Evolutionary conservation across 2,329 filamentous ascomycete genomes (phyloP), one percentile per base, ranked within the genome.

Genomic region (Coleophoma crateriformis): DNA sequence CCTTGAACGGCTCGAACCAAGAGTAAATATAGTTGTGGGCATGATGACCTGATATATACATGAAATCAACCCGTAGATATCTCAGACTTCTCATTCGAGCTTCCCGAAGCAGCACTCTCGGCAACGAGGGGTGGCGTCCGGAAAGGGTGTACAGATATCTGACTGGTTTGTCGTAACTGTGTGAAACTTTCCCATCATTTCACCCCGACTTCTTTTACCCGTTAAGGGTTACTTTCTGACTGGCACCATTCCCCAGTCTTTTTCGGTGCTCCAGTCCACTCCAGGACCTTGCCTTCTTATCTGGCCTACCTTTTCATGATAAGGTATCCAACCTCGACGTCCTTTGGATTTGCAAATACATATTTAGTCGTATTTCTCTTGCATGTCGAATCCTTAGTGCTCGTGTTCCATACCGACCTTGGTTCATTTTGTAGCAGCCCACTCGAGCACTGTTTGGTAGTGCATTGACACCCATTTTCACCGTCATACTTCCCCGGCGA

Each of bases 401-500:
- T 20, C 8, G 27, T 10, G 8, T 27, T 27, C 27, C 27, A 27
- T 27, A 27, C 6, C 5, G 27, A 27, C 27, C 27, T 27, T 27
- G 27, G 27, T 27, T 27, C 5, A 27, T 27, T 27, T 27, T 27
- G 27, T 27, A 27, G 3, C 27, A 10, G 27, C 27, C 7, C 6
- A 27, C 27, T 27, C 27, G 27, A 27, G 27, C 27, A 7, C 8
- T 10, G 27, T 3, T 27, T 27, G 7, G 27, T 7, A 27, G 27
- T 27, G 27, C 33, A 33, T 38, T 37, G 42, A 17, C 22, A 6
- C 22, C 15, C 14, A 13, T 38, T 17, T 12, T 12, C 35, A 38
- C 15, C 35, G 12, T 17, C 4, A 15, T 46, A 3, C 11, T 22
- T 37, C 2, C 35, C 15, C 15, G 11, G 50, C 35, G 33, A 63